Base-by-base conservation (phyloP, 2,329 filamentous ascomycete genomes). In the Aureobasidium namibiae region DNA sequence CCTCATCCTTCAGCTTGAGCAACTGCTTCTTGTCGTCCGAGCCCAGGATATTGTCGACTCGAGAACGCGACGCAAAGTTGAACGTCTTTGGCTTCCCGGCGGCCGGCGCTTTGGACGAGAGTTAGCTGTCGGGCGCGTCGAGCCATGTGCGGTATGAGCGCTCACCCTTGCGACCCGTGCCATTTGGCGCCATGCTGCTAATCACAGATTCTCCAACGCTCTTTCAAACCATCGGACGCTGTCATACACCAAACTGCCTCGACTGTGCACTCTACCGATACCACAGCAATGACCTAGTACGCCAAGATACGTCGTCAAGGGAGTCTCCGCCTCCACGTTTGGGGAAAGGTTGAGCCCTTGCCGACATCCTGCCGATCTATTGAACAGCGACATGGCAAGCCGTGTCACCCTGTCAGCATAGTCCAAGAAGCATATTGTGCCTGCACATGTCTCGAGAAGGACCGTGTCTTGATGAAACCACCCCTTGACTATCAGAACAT, bases 1-100 rank as follows among this genome's bases (percentile, higher is more conserved):
- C 59, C 18, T 71, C 66, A 8, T 67, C 62, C 38, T 65, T 64
- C 21, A 70, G 33, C 13, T 62, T 63, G 26, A 62, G 16, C 10
- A 57, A 46, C 21, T 49, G 52, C 39, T 60, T 61, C 18, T 45
- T 50, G 14, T 16, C 14, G 26, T 56, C 31, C 23, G 26, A 26
- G 14, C 44, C 53, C 14, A 62, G 45, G 6, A 48, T 50, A 23
- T 54, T 33, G 33, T 61, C 58, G 34, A 60, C 41, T 10, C 58
- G 26, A 5, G 50, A 33, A 18, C 60, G 61, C 29, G 61, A 45
- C 18, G 61, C 52, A 36, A 63, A 60, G 44, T 59, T 62, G 41
- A 41, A 38, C n/a, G 26, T 14, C 24, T 50, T 60, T 23, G 49
- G 31, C 39, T 54, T 60, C 24, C 56, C 39, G 26, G 56, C 60